A percentile compares a stretch with the other conserved stretches of the same genome.
These are phyloP conservation scores for Pseudogymnoascus sp. DNA, from an alignment of 2,329 filamentous ascomycete genomes.

Conservation along the genomic window DNA sequence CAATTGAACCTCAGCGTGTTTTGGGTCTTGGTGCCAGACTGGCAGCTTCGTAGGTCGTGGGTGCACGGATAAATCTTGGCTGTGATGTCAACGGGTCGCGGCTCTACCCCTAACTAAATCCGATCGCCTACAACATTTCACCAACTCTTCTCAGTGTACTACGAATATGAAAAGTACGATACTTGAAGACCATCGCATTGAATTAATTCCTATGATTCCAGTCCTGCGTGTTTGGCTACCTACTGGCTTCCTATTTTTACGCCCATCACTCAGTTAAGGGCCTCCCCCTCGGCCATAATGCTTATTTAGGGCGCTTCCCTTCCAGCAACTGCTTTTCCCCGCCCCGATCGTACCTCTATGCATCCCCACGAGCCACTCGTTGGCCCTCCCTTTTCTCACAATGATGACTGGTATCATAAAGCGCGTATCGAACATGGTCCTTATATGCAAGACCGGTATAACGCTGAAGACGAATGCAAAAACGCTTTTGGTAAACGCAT, in stretches of 20 bases:
- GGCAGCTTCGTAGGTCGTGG: neutral
- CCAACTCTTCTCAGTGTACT: neutral
- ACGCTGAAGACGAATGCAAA: conserved; percentile 6
- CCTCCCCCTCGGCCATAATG: neutral
- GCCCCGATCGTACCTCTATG: neutral
- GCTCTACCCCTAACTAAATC: conserved; percentile 7
- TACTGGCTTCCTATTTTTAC: conserved; percentile 3
- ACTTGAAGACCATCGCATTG: neutral
- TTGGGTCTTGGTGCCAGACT: conserved; percentile 3
- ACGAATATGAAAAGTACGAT: neutral
- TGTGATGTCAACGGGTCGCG: neutral
- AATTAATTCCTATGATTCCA: neutral
- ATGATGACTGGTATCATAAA: conserved; percentile 5
- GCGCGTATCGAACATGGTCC: conserved; percentile 1
- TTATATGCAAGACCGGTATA: conserved; percentile 1
- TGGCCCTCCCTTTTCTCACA: neutral
- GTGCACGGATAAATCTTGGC: conserved; percentile 9
- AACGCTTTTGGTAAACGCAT: conserved; percentile 4
- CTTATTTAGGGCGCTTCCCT: neutral
- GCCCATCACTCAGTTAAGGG: neutral
- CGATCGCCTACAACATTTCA: neutral
- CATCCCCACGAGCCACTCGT: neutral
- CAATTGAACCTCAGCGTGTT: conserved; percentile 2
- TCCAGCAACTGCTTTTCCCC: neutral
- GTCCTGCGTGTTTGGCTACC: neutral